These are phyloP conservation scores for Fagus crenata DNA, from an alignment of 306 rosid genomes.

Conservation along the genomic window DNA sequence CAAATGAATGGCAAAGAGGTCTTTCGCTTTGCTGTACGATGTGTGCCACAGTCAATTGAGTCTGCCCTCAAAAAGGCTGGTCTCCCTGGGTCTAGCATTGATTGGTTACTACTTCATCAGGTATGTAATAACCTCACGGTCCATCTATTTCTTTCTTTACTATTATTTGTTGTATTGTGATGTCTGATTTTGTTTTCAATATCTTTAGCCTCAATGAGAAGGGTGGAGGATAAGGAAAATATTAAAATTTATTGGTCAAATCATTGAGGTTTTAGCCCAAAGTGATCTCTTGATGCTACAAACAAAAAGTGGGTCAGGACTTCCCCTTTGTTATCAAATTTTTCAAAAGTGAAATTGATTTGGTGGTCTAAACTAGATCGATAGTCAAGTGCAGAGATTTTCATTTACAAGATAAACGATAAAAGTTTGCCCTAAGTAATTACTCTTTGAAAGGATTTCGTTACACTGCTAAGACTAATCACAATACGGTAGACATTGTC, in stretches of 20 bases:
- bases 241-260: background rate
- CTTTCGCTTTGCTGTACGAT: conserved; percentile 86
- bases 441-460: no score
- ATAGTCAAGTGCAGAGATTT: no score
- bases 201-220: background rate
- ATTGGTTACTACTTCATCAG: conserved; percentile 99
- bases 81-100: conserved; percentile 67
- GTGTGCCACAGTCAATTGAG: conserved; percentile 86
- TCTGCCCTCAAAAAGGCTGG: conserved; percentile 76
- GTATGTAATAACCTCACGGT: conserved; percentile 33
- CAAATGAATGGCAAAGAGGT: conserved; percentile 95
- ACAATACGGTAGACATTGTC: background rate
- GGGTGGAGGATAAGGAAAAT: background rate
- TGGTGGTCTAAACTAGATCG: background rate
- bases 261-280: background rate
- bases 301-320: background rate
- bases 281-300: background rate
- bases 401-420: no score
- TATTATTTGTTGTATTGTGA: background rate
- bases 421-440: no score
- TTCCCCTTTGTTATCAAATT: background rate
- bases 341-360: background rate
- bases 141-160: no score
- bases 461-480: background rate
- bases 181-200: background rate